Base-by-base conservation (phyloP, 495 filamentous ascomycete genomes). In the Podospora tetraspora region DNA sequence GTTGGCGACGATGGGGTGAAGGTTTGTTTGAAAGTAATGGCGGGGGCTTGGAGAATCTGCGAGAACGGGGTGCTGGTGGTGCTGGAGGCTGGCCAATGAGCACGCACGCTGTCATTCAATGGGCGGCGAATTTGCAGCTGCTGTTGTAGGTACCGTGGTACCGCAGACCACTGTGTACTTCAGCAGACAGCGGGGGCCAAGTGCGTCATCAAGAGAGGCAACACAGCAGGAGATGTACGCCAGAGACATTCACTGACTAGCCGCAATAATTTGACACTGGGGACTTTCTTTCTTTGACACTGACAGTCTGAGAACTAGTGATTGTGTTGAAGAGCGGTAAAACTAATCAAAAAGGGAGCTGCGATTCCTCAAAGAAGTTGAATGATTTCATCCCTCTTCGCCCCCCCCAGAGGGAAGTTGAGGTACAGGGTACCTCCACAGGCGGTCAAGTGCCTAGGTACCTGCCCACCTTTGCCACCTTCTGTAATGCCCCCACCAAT, bases 1-100 rank as follows among this genome's bases (percentile, higher is more conserved):
- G 43, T n/a, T 52, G 37, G 43, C 22, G 10, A 59, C 11, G 21
- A 59, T 43, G 13, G 34, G 37, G 19, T 3, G 63, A 37, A 16
- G 16, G 29, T n/a, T 12, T 60, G 21, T 25, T 11, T 30, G 21
- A 13, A 30, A 43, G 13, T 13, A 16, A 43, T 43, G 34, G 34
- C 34, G 43, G 23, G 32, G 56, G 32, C 57, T 37, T 57, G 30
- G 52, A 65, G 19, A n/a, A 65, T 27, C 63, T 65, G 63, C 27
- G 52, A 59, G 63, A 65, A 65, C n/a, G 34, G 25, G 25, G 57
- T 52, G 64, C 56, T 27, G 27, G 3, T 4, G 27, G 3, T 4
- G 27, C 27, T 27, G 27, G 58, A 59, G 58, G 21, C 24, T 19
- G n/a, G 16, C 64, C 64, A 66, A 66, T 66, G 34, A 16, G 4